Conservation (phyloP, 2,329 filamentous ascomycete genomes). For the Dendryphion nanum region DNA sequence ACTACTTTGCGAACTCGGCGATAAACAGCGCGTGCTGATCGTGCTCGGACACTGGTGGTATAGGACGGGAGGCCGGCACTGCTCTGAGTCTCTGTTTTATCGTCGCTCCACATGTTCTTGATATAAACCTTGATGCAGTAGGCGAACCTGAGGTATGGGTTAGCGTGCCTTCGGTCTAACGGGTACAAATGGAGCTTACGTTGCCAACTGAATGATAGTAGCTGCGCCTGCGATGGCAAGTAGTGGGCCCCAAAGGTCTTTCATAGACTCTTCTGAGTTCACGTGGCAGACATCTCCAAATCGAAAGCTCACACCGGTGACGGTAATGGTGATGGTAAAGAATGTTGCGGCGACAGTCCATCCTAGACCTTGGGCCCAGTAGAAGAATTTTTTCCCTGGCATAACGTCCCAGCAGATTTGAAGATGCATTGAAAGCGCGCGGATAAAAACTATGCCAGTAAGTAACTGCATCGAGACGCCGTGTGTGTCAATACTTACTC, state of each 20-base stretch:
- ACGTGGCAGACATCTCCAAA: slow-evolving; percentile 93
- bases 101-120: slow-evolving; percentile 71
- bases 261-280: slow-evolving; percentile 81
- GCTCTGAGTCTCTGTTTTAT: slow-evolving; percentile 61
- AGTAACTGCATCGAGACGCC: too few relatives aligned
- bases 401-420: slow-evolving; percentile 98
- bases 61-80: slow-evolving; percentile 68
- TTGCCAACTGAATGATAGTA: slow-evolving; percentile 77
- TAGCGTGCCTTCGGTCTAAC: slow-evolving; percentile 10
- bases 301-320: slow-evolving; percentile 91
- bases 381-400: slow-evolving; percentile 87
- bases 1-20: slow-evolving; percentile 82
- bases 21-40: slow-evolving; percentile 84
- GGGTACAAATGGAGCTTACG: slow-evolving; percentile 56
- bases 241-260: slow-evolving; percentile 87
- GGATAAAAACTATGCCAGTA: slow-evolving; percentile 71
- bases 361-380: slow-evolving; percentile 72
- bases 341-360: slow-evolving; percentile 81
- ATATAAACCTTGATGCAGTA: slow-evolving; percentile 97
- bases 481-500: slow-evolving; percentile 58
- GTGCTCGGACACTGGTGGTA: slow-evolving; percentile 70
- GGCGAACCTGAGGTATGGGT: slow-evolving; percentile 43
- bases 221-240: slow-evolving; percentile 74
- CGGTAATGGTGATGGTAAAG: slow-evolving; percentile 70
- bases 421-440: slow-evolving; percentile 87